Evolutionary conservation across 1,284 basidiomycete genomes (phyloP).

Genomic region (Austropuccinia psidii): DNA sequence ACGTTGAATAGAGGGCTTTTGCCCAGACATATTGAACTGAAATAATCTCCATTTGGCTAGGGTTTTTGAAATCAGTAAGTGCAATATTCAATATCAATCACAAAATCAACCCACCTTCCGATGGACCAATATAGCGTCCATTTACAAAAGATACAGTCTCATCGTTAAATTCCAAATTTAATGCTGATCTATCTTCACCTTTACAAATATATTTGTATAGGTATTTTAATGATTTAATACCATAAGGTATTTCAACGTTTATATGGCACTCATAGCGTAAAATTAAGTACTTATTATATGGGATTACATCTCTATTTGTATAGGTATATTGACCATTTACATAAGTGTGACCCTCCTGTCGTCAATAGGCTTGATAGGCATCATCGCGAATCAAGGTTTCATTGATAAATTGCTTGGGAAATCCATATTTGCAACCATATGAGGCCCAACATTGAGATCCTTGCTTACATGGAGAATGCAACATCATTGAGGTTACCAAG

Average conservation of each 20-base stretch:
- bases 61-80: too few relatives aligned
- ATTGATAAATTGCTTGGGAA: not conserved
- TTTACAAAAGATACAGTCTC: not conserved
- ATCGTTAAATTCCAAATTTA: constrained; percentile 40
- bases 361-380: not conserved
- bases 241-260: constrained; percentile 50
- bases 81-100: not conserved
- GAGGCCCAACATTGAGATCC: not conserved
- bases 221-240: constrained; percentile 50
- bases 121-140: not conserved
- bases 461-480: not conserved
- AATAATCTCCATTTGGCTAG: not conserved
- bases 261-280: constrained; percentile 52
- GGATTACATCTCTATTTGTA: constrained; percentile 50
- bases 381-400: not conserved
- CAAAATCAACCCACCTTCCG: not conserved
- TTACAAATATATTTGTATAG: constrained; percentile 54
- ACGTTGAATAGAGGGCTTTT: not conserved
- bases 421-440: not conserved
- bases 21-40: not conserved
- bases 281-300: constrained; percentile 47
- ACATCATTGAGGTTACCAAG: not conserved
- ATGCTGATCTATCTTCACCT: constrained; percentile 49
- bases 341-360: not conserved
- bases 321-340: not conserved